Evolutionary conservation across 108 stramenopile genomes (phyloP).

Genomic region (Nitzschia inconspicua): DNA sequence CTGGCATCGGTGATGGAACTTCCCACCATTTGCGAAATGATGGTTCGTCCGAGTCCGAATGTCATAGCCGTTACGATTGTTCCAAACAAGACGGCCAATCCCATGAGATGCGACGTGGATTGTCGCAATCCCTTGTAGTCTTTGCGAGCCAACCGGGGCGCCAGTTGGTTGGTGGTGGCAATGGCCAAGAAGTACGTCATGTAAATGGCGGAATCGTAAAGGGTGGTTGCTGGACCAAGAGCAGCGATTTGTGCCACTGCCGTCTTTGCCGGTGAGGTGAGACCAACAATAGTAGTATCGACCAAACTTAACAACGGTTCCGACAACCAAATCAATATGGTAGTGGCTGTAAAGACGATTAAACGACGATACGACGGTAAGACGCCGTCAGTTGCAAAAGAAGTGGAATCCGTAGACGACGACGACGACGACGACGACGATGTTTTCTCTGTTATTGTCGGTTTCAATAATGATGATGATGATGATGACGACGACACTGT

Average conservation of each 20-base stretch:
- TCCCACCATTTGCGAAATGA: constrained; percentile 54
- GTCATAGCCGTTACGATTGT: constrained; percentile 37
- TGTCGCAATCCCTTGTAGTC: constrained; percentile 19
- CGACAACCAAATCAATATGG: constrained; percentile 82
- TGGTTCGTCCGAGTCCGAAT: constrained; percentile 32
- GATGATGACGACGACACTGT: too few relatives aligned
- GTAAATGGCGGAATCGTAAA: constrained; percentile 83
- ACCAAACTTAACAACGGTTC: constrained; percentile 91
- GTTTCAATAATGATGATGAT: too few relatives aligned
- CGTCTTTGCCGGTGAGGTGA: constrained; percentile 21
- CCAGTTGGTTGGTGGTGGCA: constrained; percentile 89
- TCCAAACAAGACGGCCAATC: constrained; percentile 58
- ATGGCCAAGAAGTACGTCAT: constrained; percentile 86
- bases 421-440: too few relatives aligned
- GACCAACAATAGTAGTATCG: constrained; percentile 89
- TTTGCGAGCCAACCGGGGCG: constrained; percentile 63
- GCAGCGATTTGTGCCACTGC: constrained; percentile 81
- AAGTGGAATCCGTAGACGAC: too few relatives aligned
- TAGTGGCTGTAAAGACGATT: constrained; percentile 62
- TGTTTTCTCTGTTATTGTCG: too few relatives aligned
- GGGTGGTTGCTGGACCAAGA: constrained; percentile 90
- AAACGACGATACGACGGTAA: constrained; percentile 63
- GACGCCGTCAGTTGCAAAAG: too few relatives aligned
- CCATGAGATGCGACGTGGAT: constrained; percentile 64
- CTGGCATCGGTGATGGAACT: constrained; percentile 31